Evolutionary conservation across 805 yeast genomes (phyloP).

Genomic region (Metschnikowia shivogae): DNA sequence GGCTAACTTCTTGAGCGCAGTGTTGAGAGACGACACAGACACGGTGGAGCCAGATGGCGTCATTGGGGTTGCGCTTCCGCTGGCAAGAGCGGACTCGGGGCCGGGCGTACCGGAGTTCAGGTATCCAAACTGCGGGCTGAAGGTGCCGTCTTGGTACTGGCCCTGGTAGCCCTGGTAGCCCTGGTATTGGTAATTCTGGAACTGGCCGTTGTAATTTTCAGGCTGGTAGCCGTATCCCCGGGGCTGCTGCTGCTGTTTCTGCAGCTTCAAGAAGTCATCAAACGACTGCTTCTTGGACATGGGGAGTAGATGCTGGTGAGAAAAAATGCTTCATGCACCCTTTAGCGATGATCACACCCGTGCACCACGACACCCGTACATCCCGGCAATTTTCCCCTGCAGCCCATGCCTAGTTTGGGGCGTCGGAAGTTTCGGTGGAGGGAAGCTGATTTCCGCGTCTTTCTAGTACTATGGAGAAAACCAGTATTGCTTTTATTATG

Average conservation of each 20-base stretch:
- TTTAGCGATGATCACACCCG: constrained; percentile 8
- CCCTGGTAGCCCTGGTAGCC: constrained; percentile 4
- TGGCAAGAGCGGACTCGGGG: constrained; percentile 18
- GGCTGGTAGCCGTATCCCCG: constrained; percentile 24
- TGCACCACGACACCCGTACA: constrained; percentile 5
- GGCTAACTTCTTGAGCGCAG: constrained; percentile 58
- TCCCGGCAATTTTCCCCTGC: background rate
- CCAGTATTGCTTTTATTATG: too few relatives aligned
- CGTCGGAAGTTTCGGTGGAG: background rate
- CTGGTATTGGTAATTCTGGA: constrained; percentile 5
- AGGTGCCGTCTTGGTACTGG: constrained; percentile 4
- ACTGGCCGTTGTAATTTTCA: constrained; percentile 2
- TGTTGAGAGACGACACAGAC: constrained; percentile 67
- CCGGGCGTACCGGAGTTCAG: constrained; percentile 12
- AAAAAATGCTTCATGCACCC: constrained; percentile 1
- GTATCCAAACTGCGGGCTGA: constrained; percentile 8
- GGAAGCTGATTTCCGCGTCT: background rate
- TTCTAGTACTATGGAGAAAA: too few relatives aligned
- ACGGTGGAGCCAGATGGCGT: constrained; percentile 52
- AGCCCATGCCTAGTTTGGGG: background rate
- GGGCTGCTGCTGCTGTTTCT: constrained; percentile 28
- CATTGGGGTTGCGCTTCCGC: constrained; percentile 37
- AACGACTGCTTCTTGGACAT: constrained; percentile 38
- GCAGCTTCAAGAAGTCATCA: constrained; percentile 50
- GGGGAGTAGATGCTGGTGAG: background rate